A percentile compares a stretch with the other conserved stretches of the same genome.
These are phyloP conservation scores for Astrocystis sublimbata DNA, from an alignment of 495 filamentous ascomycete species.

Conservation along the genomic window DNA sequence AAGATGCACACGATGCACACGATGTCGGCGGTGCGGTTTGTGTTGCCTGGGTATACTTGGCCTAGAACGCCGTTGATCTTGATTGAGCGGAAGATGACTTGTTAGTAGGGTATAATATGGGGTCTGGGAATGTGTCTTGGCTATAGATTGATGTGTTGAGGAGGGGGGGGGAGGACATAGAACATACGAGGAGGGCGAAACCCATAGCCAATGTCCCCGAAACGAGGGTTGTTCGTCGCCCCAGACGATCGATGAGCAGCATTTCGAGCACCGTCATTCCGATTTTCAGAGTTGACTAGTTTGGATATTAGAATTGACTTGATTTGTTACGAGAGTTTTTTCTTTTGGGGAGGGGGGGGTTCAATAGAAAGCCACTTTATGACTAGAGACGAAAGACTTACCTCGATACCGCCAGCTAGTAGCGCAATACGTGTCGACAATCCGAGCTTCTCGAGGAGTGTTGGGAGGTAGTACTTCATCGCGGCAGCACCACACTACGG, in stretches of 20 bases:
- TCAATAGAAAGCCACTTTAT: neutral
- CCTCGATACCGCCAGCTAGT: conserved; percentile 52
- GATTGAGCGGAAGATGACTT: neutral
- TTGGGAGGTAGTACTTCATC: conserved; percentile 58
- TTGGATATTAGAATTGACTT: neutral
- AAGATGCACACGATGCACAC: conserved; percentile 58
- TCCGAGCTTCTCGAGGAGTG: conserved; percentile 49
- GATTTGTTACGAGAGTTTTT: neutral
- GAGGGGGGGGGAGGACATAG: neutral
- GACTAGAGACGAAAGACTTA: no score
- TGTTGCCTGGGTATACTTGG: conserved; percentile 51
- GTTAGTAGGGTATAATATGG: neutral
- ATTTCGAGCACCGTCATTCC: conserved; percentile 52
- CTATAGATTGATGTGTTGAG: no score
- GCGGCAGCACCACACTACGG: conserved; percentile 50
- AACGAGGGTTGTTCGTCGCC: conserved; percentile 45
- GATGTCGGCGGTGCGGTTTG: conserved; percentile 50
- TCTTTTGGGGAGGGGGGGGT: neutral
- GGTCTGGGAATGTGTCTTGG: neutral
- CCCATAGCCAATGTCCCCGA: conserved; percentile 49
- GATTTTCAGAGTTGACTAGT: conserved; percentile 49
- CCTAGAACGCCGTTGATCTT: conserved; percentile 55
- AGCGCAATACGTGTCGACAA: conserved; percentile 45
- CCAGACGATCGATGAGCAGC: conserved; percentile 50
- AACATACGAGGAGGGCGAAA: conserved; percentile 46